Conservation (phyloP, 1,284 basidiomycete genomes). For the Phellopilus nigrolimitatus region DNA sequence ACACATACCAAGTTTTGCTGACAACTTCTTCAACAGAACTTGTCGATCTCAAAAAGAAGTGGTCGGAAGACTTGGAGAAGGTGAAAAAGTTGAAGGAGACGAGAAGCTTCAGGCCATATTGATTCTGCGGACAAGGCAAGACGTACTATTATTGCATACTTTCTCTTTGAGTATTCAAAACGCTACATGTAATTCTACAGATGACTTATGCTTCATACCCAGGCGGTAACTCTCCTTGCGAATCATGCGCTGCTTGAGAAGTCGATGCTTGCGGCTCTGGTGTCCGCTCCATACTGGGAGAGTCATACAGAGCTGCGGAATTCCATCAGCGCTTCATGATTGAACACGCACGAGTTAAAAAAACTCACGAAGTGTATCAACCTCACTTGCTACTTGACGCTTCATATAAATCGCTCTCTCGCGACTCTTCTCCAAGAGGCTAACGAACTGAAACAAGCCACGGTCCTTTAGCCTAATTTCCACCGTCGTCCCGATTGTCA, state of each 20-base stretch:
- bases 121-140: slow-evolving; percentile 22
- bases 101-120: slow-evolving; percentile 83
- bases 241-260: background rate
- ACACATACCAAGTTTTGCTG: slow-evolving; percentile 6
- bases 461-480: slow-evolving; percentile 65
- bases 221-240: slow-evolving; percentile 16
- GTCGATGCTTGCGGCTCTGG: slow-evolving; percentile 8
- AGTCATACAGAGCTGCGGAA: slow-evolving; percentile 13
- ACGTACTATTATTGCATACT: background rate
- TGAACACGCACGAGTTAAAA: background rate
- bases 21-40: slow-evolving; percentile 38
- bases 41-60: slow-evolving; percentile 73
- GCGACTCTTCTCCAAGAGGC: slow-evolving; percentile 66
- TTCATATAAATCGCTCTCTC: slow-evolving; percentile 72
- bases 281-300: slow-evolving; percentile 14
- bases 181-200: background rate
- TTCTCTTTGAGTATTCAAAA: background rate
- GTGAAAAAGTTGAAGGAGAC: slow-evolving; percentile 78
- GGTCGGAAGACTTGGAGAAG: slow-evolving; percentile 85
- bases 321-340: background rate
- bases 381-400: slow-evolving; percentile 46
- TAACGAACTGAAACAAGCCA: slow-evolving; percentile 69
- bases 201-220: slow-evolving; percentile 16
- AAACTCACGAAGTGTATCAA: slow-evolving; percentile 36
- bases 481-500: slow-evolving; percentile 55